A percentile compares a stretch with the other conserved stretches of the same genome.
phyloP scores from a whole-genome alignment of 2,329 filamentous ascomycete species.

The Cladophialophora bantiana region DNA sequence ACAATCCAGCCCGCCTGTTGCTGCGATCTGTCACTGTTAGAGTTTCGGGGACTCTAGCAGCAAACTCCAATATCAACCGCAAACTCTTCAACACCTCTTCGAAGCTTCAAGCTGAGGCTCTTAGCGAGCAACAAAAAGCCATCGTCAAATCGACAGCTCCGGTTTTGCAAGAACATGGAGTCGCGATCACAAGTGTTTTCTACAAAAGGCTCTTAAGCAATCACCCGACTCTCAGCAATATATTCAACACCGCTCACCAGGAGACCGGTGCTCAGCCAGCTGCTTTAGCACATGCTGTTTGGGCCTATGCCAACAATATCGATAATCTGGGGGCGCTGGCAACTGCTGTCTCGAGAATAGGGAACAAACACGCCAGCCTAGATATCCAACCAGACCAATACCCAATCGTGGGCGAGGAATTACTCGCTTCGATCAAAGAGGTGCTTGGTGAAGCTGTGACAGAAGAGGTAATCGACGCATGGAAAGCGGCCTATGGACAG shows the following conservation, averaged over 20 bases:
- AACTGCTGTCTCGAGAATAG: constrained; percentile 70
- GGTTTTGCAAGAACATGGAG: constrained; percentile 70
- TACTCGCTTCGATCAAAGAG: constrained; percentile 70
- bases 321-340: constrained; percentile 68
- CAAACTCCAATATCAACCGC: neutral
- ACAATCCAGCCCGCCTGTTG: neutral
- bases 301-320: constrained; percentile 75
- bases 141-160: constrained; percentile 76
- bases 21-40: neutral
- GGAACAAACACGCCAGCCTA: constrained; percentile 76
- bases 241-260: constrained; percentile 77
- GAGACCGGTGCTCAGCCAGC: constrained; percentile 70
- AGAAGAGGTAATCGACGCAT: constrained; percentile 68
- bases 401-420: constrained; percentile 71
- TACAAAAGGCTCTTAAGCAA: constrained; percentile 72
- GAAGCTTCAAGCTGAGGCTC: neutral
- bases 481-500: constrained; percentile 75
- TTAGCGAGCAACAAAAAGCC: constrained; percentile 59
- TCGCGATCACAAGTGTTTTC: constrained; percentile 72
- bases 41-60: neutral
- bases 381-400: constrained; percentile 74
- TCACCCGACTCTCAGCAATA: constrained; percentile 70
- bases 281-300: constrained; percentile 73
- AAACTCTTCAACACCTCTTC: neutral
- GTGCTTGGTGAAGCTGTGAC: constrained; percentile 74